phyloP scores from a whole-genome alignment of 78 protist species.

The Dictyostelium discoideum region dicty_2.7 NC_007090.3:225501-226000 shows the following conservation, averaged over 20 bases:
- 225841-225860: slow-evolving; percentile 75
- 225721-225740: no score
- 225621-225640: slow-evolving; percentile 98
- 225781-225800: slow-evolving; percentile 56
- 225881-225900: slow-evolving; percentile 81
- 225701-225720: slow-evolving; percentile 96
- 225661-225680: slow-evolving; percentile 85
- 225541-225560: slow-evolving; percentile 94
- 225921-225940: slow-evolving; percentile 94
- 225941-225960: slow-evolving; percentile 99
- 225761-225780: neutral
- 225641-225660: slow-evolving; percentile 99
- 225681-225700: slow-evolving; percentile 81
- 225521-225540: slow-evolving; percentile 85
- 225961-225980: slow-evolving; percentile 95
- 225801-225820: slow-evolving; percentile 99
- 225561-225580: slow-evolving; percentile 98
- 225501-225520: slow-evolving; percentile 98
- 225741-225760: neutral
- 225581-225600: slow-evolving; percentile 97
- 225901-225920: slow-evolving; percentile 96
- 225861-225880: slow-evolving; percentile 77
- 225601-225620: slow-evolving; percentile 93
- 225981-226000: slow-evolving; percentile 97
- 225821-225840: slow-evolving; percentile 92